phyloP scores from a whole-genome alignment of 257 asterid genomes.

The Datura wrightii region DNA sequence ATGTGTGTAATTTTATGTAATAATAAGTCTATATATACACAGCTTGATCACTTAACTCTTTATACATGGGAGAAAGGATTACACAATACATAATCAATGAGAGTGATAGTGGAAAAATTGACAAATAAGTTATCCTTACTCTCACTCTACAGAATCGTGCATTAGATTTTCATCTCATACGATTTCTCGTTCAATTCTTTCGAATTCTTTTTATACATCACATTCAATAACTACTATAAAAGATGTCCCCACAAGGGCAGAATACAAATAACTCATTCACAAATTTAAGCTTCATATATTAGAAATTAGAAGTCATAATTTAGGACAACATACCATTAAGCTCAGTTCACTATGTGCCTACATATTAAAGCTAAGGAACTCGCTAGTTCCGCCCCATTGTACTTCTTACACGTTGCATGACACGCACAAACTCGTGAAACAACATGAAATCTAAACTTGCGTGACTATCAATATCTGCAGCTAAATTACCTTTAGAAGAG shows the following conservation, averaged over 20 bases:
- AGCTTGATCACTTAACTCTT: too few species aligned
- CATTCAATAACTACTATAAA: neutral
- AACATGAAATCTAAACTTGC: conserved; percentile 60
- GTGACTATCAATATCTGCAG: conserved; percentile 36
- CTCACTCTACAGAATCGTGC: too few species aligned
- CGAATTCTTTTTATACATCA: too few species aligned
- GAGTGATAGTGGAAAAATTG: too few species aligned
- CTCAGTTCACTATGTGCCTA: neutral
- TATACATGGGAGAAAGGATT: too few species aligned
- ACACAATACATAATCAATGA: too few species aligned
- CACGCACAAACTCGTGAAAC: conserved; percentile 77
- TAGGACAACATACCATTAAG: neutral
- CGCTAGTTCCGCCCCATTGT: conserved; percentile 42
- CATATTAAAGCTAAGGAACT: conserved; percentile 30
- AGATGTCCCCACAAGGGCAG: neutral
- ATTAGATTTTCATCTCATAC: too few species aligned
- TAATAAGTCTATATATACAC: too few species aligned
- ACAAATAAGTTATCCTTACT: too few species aligned
- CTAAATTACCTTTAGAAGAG: conserved; percentile 31
- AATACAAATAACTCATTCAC: neutral
- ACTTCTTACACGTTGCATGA: conserved; percentile 70
- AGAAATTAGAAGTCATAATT: neutral
- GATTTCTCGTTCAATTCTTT: too few species aligned
- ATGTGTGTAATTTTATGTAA: too few species aligned
- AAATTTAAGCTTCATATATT: neutral